Evolutionary conservation across 2,329 filamentous ascomycete species (phyloP), one percentile per base, ranked within the genome.

Genomic region (Hymenoscyphus salicellus): DNA sequence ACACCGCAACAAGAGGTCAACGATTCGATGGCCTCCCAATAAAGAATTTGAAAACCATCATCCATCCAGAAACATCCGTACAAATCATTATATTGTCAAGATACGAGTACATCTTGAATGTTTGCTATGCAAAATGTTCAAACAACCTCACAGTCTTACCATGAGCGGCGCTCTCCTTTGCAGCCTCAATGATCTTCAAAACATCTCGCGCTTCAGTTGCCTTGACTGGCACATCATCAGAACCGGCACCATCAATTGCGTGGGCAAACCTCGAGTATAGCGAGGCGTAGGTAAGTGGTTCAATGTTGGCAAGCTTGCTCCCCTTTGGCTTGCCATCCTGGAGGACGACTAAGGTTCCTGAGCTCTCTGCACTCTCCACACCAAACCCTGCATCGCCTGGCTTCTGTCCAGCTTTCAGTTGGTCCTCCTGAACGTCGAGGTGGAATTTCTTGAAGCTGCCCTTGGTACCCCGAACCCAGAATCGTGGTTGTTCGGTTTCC

Each of bases 351-450:
- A 93, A 76, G 65, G 75, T 83, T 68, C 89, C 87, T 62, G 85
- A 83, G 69, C 82, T 80, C 46, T 84, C 79, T 60, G 81, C 78
- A 10, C 81, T 79, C 72, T 93, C 91, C 46, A 83, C 75, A 1
- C 88, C 91, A 72, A 91, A 93, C 3, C 79, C 83, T 3, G 80
- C 75, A 63, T 91, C 86, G 0, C 82, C 81, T 6, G 87, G 86
- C 74, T 81, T 83, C 70, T 84, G 76, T 8, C 90, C 90, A 1
- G 78, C 81, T 75, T 85, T 85, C 61, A 93, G 82, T 75, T 92
- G 89, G 63, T 88, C 85, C 78, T 95, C 91, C 77, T 94, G 91
- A 1, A 86, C 79, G 74, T 95, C 91, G 1, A 94, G 80, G 62
- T 83, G 81, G 46, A 79, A 78, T 81, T 93, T 94, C 79, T 85